Conservation (phyloP, 139 green algal species). For the Diplosphaera chodatii region DNA sequence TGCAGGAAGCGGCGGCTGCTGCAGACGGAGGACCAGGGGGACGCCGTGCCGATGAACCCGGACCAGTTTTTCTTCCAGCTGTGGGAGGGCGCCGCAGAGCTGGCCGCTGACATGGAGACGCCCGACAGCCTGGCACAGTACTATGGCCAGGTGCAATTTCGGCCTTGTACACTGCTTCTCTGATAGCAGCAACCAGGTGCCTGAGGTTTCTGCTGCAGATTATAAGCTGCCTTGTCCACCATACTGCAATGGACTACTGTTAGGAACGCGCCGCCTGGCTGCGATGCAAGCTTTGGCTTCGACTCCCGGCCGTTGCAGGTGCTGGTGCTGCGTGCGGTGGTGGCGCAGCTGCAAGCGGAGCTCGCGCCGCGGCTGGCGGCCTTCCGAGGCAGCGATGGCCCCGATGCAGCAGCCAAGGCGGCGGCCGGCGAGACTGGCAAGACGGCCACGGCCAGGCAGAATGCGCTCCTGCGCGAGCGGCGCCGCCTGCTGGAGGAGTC, state of each 20-base stretch:
- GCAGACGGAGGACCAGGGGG: not conserved
- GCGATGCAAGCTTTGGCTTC: not conserved
- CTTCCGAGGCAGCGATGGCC: not conserved
- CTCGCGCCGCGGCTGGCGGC: not conserved
- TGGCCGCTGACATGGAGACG: not conserved
- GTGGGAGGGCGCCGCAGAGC: not conserved
- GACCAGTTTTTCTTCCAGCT: not conserved
- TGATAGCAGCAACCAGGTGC: no score
- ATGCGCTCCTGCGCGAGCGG: not conserved
- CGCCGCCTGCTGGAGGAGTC: conserved; percentile 1
- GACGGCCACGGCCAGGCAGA: no score
- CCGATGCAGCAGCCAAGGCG: not conserved
- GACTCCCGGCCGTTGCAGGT: not conserved
- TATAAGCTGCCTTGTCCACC: no score
- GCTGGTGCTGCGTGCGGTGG: not conserved
- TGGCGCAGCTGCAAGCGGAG: not conserved
- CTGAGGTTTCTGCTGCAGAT: no score
- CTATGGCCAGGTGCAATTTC: not conserved
- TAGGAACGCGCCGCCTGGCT: no score
- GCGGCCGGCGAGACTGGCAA: not conserved
- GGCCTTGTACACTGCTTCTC: no score
- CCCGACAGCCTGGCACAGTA: not conserved
- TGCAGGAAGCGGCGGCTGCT: not conserved
- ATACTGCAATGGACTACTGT: no score
- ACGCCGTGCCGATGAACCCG: not conserved